Percentiles rank a stretch among this genome's conserved stretches.
phyloP scores from a whole-genome alignment of 805 yeast species.

The Barnettozyma salicaria region DNA sequence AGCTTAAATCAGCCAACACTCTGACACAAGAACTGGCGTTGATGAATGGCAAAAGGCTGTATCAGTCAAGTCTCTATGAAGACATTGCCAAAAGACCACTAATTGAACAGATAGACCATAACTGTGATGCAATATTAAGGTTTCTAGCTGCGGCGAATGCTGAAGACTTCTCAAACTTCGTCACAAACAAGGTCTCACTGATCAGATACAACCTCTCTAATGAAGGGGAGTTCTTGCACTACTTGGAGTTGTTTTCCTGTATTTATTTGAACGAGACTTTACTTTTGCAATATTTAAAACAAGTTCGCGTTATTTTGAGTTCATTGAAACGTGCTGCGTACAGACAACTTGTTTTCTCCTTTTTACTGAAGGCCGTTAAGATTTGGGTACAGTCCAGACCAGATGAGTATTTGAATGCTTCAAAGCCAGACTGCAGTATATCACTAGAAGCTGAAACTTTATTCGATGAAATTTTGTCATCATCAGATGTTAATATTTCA shows the following conservation, averaged over 20 bases:
- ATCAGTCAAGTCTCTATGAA: slow-evolving; percentile 16
- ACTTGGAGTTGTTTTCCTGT: slow-evolving; percentile 41
- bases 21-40: slow-evolving; percentile 29
- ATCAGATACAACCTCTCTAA: slow-evolving; percentile 32
- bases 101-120: slow-evolving; percentile 31
- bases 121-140: slow-evolving; percentile 36
- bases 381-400: slow-evolving; percentile 49
- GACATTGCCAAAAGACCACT: slow-evolving; percentile 21
- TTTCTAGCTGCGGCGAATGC: slow-evolving; percentile 49
- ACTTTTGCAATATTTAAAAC: slow-evolving; percentile 33
- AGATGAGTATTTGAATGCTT: slow-evolving; percentile 32
- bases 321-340: slow-evolving; percentile 39
- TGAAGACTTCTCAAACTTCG: slow-evolving; percentile 34
- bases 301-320: slow-evolving; percentile 33
- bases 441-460: slow-evolving; percentile 28
- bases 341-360: slow-evolving; percentile 39
- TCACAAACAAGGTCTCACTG: slow-evolving; percentile 25
- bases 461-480: slow-evolving; percentile 31
- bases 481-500: slow-evolving; percentile 22
- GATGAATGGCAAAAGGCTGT: slow-evolving; percentile 23
- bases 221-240: slow-evolving; percentile 35
- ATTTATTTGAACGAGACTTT: slow-evolving; percentile 35
- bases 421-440: slow-evolving; percentile 20
- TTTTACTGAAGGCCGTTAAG: slow-evolving; percentile 39
- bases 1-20: slow-evolving; percentile 29